Percentiles rank a stretch among this genome's conserved stretches.
These are phyloP conservation scores for Cyberlindnera mrakii DNA, from an alignment of 805 yeast species.

Conservation along the genomic window DNA sequence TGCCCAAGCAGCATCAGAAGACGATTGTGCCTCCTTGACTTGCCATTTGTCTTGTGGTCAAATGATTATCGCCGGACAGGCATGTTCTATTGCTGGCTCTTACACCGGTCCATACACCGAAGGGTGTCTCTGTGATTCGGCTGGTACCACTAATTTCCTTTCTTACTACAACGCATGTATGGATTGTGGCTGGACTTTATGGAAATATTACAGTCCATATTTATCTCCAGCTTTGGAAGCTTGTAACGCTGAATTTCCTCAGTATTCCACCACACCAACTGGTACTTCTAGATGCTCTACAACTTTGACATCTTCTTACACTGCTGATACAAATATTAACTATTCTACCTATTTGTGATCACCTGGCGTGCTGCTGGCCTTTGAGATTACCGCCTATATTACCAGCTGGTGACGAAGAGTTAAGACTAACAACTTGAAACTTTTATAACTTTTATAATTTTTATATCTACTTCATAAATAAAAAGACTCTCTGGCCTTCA, in stretches of 20 bases:
- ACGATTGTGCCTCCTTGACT: slow-evolving; percentile 21
- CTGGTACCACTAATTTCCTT: slow-evolving; percentile 19
- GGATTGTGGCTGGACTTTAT: slow-evolving; percentile 33
- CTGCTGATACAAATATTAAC: slow-evolving; percentile 4
- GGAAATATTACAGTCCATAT: slow-evolving; percentile 25
- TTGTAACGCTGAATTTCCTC: slow-evolving; percentile 14
- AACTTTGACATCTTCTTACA: slow-evolving; percentile 11
- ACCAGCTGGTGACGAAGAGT: neutral
- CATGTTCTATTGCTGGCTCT: slow-evolving; percentile 14
- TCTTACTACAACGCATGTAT: slow-evolving; percentile 22
- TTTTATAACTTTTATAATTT: neutral
- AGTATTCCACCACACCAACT: slow-evolving; percentile 23
- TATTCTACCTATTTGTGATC: slow-evolving; percentile 2
- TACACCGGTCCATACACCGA: slow-evolving; percentile 9
- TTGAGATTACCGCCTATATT: neutral
- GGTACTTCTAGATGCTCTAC: slow-evolving; percentile 24
- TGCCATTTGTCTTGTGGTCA: slow-evolving; percentile 29
- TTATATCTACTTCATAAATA: neutral
- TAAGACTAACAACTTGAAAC: neutral
- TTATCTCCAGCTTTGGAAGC: slow-evolving; percentile 20
- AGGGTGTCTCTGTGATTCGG: slow-evolving; percentile 16
- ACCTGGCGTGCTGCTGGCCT: neutral
- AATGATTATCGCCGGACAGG: slow-evolving; percentile 24
- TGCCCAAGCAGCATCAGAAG: slow-evolving; percentile 23
- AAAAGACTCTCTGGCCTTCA: too few species aligned